Percentiles rank a stretch among this genome's conserved stretches.
These are phyloP conservation scores for Betula pendula DNA, from an alignment of 306 rosid species.

Conservation along the genomic window DNA sequence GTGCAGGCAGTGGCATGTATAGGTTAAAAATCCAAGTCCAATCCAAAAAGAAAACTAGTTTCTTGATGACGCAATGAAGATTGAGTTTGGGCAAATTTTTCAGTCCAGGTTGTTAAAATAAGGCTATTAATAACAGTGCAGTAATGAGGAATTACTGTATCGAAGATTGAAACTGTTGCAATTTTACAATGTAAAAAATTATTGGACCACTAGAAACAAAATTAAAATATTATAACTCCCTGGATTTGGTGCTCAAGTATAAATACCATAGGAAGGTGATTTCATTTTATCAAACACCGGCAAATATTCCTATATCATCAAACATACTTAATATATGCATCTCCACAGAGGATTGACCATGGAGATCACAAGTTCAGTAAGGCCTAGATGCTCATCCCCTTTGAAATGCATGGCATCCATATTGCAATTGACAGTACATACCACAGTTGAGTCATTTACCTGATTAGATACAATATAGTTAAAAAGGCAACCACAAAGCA, in stretches of 20 bases:
- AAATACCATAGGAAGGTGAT: neutral
- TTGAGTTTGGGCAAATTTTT: neutral
- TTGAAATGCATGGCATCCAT: neutral
- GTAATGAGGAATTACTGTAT: neutral
- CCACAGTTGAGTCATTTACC: conserved; percentile 46
- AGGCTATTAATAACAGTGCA: neutral
- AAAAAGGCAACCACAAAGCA: conserved; percentile 66
- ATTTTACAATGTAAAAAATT: neutral
- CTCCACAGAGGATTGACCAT: neutral
- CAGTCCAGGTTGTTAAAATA: neutral
- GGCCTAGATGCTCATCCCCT: neutral
- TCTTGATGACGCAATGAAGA: neutral
- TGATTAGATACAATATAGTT: conserved; percentile 65
- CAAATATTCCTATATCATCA: neutral
- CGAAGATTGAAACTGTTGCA: neutral
- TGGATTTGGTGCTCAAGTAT: neutral
- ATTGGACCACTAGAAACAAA: neutral
- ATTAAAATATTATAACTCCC: neutral
- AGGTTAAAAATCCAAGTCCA: neutral
- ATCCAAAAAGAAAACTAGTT: neutral
- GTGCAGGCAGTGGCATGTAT: neutral
- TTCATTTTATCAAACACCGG: neutral
- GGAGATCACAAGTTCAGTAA: neutral
- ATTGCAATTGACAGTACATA: conserved; percentile 6
- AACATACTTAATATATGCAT: neutral